These are phyloP conservation scores for Bombardia bombarda DNA, from an alignment of 495 filamentous ascomycete species.

Conservation along the genomic window DNA sequence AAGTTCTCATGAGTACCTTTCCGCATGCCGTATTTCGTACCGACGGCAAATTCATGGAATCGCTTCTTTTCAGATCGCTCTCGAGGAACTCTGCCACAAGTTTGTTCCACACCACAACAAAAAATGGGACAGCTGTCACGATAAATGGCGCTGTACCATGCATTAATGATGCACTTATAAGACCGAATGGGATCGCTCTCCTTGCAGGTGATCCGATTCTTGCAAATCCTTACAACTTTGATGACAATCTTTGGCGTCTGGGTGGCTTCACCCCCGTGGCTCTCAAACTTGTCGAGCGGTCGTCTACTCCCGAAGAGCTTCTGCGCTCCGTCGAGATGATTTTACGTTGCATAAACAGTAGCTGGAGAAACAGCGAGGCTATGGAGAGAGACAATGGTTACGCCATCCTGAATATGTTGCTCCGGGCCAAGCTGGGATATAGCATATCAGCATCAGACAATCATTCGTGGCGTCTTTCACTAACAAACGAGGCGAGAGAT, in stretches of 20 bases:
- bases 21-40: conserved; percentile 70
- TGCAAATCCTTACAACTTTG: conserved; percentile 68
- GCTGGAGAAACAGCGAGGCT: conserved; percentile 96
- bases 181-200: conserved; percentile 68
- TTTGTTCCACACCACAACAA: conserved; percentile 61
- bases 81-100: conserved; percentile 67
- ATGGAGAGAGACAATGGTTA: conserved; percentile 97
- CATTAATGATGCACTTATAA: conserved; percentile 78
- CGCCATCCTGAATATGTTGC: conserved; percentile 68
- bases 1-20: conserved; percentile 78
- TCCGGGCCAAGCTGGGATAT: conserved; percentile 68
- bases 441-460: conserved; percentile 32
- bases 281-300: conserved; percentile 72
- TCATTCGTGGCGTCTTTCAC: conserved; percentile 26
- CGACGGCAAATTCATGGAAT: conserved; percentile 65
- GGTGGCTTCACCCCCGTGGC: conserved; percentile 80
- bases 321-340: conserved; percentile 75
- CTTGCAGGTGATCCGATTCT: conserved; percentile 81
- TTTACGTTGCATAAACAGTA: conserved; percentile 74
- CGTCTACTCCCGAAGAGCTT: conserved; percentile 57
- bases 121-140: conserved; percentile 68
- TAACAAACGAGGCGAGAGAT: conserved; percentile 50
- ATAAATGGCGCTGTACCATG: conserved; percentile 84
- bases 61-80: conserved; percentile 64
- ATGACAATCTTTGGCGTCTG: conserved; percentile 88